Evolutionary conservation across 441 rosid species (phyloP), one percentile per base, ranked within the genome.

Genomic region (Pelargonium citronellum): DNA sequence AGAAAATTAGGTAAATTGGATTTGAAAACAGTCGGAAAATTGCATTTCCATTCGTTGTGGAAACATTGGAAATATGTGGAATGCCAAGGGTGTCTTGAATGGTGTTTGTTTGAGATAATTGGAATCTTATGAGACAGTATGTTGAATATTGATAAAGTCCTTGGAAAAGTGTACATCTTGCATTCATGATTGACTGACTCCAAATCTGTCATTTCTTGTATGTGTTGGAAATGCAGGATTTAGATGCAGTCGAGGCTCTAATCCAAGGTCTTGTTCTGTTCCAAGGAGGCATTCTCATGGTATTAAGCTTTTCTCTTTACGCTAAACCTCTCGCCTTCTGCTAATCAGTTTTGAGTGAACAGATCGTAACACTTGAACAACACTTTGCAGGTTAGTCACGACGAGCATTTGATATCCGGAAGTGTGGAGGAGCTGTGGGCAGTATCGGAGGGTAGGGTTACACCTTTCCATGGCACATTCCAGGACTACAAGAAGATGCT

Each of bases 231-330:
- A 67, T 79, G 77, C 78, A 94, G 99, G 99, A 95, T 85, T 80
- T 95, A 86, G 99, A 95, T 81, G 99, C 99, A 2, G 99, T 91
- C 76, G 99, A 95, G 81, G 99, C 97, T 27, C 82, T 95, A 77
- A 95, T 95, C 76, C 97, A 95, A 87, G 99, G 99, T 67, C 97
- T 95, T 71, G 97, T 95, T 43, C 66, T 95, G 79, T 91, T 87
- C 87, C 97, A 95, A 84, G 99, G 99, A 80, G 97, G 99, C 67
- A 91, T 95, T 73, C 89, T 91, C 77, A 91, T 89, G 99, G 99
- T 95, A 85, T n/a, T 12, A 24, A 24, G 30, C 30, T 24, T 24
- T 24, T 24, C 30, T 24, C 30, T 24, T 24, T 24, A 24, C 30
- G 3, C 30, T 24, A 24, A 17, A 16, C n/a, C 60, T 53, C 60